Evolutionary conservation across 176 grass and related monocot genomes (phyloP), one percentile per base, ranked within the genome.

Genomic region (Triticum timopheevii): DNA sequence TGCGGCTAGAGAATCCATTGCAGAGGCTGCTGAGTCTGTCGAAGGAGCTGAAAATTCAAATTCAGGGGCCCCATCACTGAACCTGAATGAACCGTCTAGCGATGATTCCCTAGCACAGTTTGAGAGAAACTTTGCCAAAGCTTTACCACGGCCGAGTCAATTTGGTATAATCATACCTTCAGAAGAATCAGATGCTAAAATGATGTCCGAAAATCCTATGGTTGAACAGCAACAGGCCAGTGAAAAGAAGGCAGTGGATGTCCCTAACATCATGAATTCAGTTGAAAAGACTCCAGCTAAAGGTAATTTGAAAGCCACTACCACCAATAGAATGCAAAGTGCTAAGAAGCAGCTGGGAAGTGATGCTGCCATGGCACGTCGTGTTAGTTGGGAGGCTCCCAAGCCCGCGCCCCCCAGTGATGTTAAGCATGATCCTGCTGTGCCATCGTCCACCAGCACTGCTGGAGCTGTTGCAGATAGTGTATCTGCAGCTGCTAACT

Each of bases 1-100:
- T 85, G 82, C 52, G 63, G 90, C 79, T 79, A 92, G 89, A 64
- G 92, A 94, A 86, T 66, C 87, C 69, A 94, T 90, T 82, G 83
- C 87, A 47, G 90, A 94, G 87, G 72, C 76, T 75, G 36, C 73
- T 69, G 87, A 92, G 61, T 27, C 93, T 62, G 56, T 74, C 79
- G 89, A 90, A 36, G 92, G 80, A 77, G 79, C 8, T 77, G 94
- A 94, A 66, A 90, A 87, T 65, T 44, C 86, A 87, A 82, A 88
- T 77, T 40, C 63, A 91, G 74, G 68, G 54, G 19, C 40, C 42
- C 71, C 34, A 40, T 28, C 44, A 45, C 72, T 86, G 77, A 86
- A 84, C 74, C 70, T 67, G 83, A 86, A 83, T 82, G 76, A 92
- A 79, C 76, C 81, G 78, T 61, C 84, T 59, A 50, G 39, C n/a